Conservation (phyloP, 2,329 filamentous ascomycete genomes). For the Monilinia fructicola region DNA sequence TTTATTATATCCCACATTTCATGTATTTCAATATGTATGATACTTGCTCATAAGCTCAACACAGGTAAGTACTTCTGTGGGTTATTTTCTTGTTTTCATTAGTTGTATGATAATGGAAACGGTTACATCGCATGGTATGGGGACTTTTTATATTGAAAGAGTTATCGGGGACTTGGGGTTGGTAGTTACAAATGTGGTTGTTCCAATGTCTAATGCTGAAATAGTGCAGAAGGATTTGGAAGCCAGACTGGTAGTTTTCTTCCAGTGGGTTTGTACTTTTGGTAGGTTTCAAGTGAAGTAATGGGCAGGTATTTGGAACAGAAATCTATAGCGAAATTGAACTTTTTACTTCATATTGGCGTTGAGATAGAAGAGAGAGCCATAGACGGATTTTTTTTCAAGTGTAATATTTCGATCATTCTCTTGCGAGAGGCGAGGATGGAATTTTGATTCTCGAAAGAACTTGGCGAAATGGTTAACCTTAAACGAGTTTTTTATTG, state of each 20-base stretch:
- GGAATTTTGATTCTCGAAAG: constrained; percentile 1
- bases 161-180: constrained; percentile 50
- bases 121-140: constrained; percentile 44
- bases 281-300: constrained; percentile 38
- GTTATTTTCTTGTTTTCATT: constrained; percentile 48
- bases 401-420: constrained; percentile 9
- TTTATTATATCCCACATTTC: too few species aligned
- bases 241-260: constrained; percentile 43
- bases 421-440: neutral
- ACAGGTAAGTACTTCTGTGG: constrained; percentile 53
- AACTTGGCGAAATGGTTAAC: constrained; percentile 25
- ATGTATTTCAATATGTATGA: too few species aligned
- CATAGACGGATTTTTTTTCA: constrained; percentile 44
- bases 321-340: neutral
- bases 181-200: constrained; percentile 47
- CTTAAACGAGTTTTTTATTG: constrained; percentile 34
- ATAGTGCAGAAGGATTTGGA: constrained; percentile 46
- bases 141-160: constrained; percentile 46
- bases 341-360: constrained; percentile 41
- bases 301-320: fast-evolving
- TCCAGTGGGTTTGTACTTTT: constrained; percentile 42
- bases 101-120: constrained; percentile 46
- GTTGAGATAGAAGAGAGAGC: constrained; percentile 49
- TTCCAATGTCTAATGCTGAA: constrained; percentile 47
- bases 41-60: too few species aligned